These are phyloP conservation scores for Oryza meridionalis DNA, from an alignment of 176 grass and related monocot species.

Conservation along the genomic window DNA sequence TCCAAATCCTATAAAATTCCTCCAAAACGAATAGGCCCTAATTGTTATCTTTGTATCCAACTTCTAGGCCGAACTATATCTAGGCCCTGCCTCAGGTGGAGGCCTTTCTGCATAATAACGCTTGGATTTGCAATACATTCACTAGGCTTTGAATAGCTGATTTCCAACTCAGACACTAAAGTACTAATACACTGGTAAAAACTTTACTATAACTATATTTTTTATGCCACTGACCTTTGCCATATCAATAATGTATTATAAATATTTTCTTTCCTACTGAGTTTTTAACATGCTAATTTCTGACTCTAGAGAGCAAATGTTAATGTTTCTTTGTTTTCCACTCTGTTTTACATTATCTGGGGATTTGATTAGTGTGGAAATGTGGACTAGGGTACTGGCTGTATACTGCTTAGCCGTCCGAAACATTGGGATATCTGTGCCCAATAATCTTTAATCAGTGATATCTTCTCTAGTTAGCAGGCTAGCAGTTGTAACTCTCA, in stretches of 20 bases:
- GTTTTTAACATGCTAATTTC: not conserved
- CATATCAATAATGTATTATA: not conserved
- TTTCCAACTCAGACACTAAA: not conserved
- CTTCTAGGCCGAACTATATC: not conserved
- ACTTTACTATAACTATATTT: not conserved
- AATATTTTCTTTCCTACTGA: not conserved
- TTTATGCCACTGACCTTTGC: not conserved
- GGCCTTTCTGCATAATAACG: not conserved
- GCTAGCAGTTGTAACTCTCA: not conserved
- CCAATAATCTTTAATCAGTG: not conserved
- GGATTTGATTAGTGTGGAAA: not conserved
- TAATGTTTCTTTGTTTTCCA: not conserved
- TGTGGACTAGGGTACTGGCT: not conserved
- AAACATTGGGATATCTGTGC: not conserved
- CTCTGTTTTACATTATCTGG: not conserved
- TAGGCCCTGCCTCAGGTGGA: not conserved
- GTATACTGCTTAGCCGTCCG: not conserved
- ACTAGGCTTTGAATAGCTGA: no score
- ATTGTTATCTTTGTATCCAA: no score
- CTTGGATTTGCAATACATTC: not conserved
- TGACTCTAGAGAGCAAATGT: not conserved
- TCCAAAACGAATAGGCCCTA: no score
- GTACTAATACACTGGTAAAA: not conserved
- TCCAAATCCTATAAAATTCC: no score
- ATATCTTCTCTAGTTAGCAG: not conserved